Evolutionary conservation across 192 early-diverging fungal genomes (phyloP).

Genomic region (Podila verticillata): DNA sequence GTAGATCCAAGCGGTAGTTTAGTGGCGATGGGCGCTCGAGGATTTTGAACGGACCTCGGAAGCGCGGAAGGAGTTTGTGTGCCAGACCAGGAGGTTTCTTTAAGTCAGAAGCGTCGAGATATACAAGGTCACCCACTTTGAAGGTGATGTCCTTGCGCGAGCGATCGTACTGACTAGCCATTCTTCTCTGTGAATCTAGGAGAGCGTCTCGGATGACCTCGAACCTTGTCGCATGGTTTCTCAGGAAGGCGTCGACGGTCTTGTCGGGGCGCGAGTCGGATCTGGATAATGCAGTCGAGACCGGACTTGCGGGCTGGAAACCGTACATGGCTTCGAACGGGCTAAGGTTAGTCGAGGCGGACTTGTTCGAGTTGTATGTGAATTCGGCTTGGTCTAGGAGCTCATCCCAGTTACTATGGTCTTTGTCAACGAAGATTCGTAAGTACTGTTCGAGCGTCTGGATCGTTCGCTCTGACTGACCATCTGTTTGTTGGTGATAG

Average conservation of each 20-base stretch:
- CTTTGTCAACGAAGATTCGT: slow-evolving; percentile 18
- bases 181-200: too few species aligned
- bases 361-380: slow-evolving; percentile 56
- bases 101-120: neutral
- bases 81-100: neutral
- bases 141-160: neutral
- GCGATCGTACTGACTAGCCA: neutral
- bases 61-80: neutral
- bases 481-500: slow-evolving; percentile 52
- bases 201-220: neutral
- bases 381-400: slow-evolving; percentile 54
- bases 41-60: neutral
- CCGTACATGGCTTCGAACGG: slow-evolving; percentile 45
- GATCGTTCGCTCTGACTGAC: slow-evolving; percentile 55
- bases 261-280: neutral
- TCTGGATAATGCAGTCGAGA: neutral
- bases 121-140: neutral
- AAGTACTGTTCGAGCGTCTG: slow-evolving; percentile 51
- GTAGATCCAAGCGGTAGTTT: too few species aligned
- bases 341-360: slow-evolving; percentile 21
- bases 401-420: slow-evolving; percentile 56
- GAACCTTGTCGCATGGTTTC: neutral
- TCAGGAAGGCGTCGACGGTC: neutral
- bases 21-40: too few species aligned
- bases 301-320: slow-evolving; percentile 7